Evolutionary conservation across 495 filamentous ascomycete species (phyloP), one percentile per base, ranked within the genome.

Genomic region (Hypoxylon cercidicola): DNA sequence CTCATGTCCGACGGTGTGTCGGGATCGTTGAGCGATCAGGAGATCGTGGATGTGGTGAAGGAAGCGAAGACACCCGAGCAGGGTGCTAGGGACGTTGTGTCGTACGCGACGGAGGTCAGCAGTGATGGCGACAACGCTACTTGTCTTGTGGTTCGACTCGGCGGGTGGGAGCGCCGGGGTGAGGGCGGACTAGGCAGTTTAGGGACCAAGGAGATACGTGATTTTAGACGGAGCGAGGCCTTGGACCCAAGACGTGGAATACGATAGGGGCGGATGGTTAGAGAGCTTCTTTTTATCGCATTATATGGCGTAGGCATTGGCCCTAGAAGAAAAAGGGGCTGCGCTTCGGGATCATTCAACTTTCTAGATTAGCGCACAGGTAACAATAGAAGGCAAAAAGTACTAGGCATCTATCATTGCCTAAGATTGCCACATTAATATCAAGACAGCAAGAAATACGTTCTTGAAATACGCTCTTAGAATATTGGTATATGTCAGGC

Each of bases 31-130:
- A 84, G 79, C 37, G 95, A 99, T 72, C 93, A 98, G 77, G 95
- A 99, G 78, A 89, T 98, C 57, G 92, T 96, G 20, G 95, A 99
- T 71, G 88, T 98, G 23, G 84, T 98, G 58, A 99, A 98, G 72
- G 95, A 99, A 75, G 90, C 91, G 6, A 85, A 80, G 69, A 99
- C 96, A 0, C 95, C 95, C 0, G 93, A 96, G 63, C 85, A 96
- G 76, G 95, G 86, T 2, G 86, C 91, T 2, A 83, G 81, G 46
- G 86, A 90, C 56, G 87, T 99, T 10, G 91, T 96, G 25, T 84
- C 84, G 30, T 97, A 93, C 70, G 93, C 94, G 1, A 93, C 89
- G 3, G 96, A 98, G 79, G 88, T 96, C 12, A 87, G 83, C 16
- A 82, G 72, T 7, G 89, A 93, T 51, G 94, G 89, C 0, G 94